Evolutionary conservation across 345 rosid genomes (phyloP).

Genomic region (Gossypium herbaceum): DNA sequence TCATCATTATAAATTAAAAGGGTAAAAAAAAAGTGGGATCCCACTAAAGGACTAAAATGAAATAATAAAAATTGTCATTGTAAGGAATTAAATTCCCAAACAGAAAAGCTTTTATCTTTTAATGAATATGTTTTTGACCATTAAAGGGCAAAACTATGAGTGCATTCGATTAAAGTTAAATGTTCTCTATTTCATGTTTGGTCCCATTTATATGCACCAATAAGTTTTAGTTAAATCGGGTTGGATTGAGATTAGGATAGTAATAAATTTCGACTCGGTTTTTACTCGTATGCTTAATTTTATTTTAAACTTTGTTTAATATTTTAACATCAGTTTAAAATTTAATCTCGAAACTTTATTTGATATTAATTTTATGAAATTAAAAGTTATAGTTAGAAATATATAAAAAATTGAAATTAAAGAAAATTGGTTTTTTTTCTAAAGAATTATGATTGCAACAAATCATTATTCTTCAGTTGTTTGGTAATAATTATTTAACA

Average conservation of each 20-base stretch:
- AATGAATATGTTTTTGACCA: background rate
- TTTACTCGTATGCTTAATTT: no score
- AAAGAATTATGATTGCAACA: background rate
- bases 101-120: background rate
- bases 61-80: background rate
- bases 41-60: background rate
- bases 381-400: no score
- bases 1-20: background rate
- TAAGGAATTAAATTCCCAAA: background rate
- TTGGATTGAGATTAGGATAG: background rate
- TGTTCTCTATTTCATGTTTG: background rate
- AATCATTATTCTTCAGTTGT: background rate
- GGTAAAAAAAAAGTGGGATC: background rate
- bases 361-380: no score
- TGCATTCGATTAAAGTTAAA: background rate
- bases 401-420: no score
- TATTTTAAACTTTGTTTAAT: no score
- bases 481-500: background rate
- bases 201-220: background rate
- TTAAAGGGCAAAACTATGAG: background rate
- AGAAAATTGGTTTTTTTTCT: background rate
- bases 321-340: no score
- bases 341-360: no score
- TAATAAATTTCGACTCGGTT: no score
- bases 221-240: background rate